A percentile compares a stretch with the other conserved stretches of the same genome.
These are phyloP conservation scores for Diplosphaera chodatii DNA, from an alignment of 139 green algal genomes.

Conservation along the genomic window DNA sequence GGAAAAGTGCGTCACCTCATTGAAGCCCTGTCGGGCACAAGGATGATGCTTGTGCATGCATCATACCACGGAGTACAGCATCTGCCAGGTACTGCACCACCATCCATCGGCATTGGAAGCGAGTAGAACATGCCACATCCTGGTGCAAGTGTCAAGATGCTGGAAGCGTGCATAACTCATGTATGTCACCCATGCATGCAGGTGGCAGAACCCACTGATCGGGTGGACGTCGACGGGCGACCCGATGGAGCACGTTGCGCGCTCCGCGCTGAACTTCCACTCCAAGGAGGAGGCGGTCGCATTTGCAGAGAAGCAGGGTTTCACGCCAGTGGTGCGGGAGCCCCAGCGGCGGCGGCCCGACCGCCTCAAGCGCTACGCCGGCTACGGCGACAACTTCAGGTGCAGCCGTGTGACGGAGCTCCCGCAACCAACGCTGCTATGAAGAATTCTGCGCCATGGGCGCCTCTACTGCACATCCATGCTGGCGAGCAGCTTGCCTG, in stretches of 20 bases:
- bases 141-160: too few relatives aligned
- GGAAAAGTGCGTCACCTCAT: constrained; percentile 57
- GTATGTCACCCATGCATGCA: constrained; percentile 23
- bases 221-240: constrained; percentile 95
- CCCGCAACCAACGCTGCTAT: too few relatives aligned
- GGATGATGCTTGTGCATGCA: too few relatives aligned
- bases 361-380: constrained; percentile 55
- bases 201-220: constrained; percentile 95
- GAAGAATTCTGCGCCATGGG: background rate
- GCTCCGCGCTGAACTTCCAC: constrained; percentile 54
- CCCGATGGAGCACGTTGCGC: constrained; percentile 66
- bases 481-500: too few relatives aligned
- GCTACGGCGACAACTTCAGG: constrained; percentile 80
- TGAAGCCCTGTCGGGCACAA: too few relatives aligned
- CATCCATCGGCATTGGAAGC: too few relatives aligned
- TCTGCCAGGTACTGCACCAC: too few relatives aligned
- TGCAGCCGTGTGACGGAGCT: constrained; percentile 9
- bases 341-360: constrained; percentile 30
- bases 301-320: constrained; percentile 69
- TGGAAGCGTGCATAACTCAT: too few relatives aligned
- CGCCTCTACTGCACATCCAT: too few relatives aligned
- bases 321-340: constrained; percentile 63
- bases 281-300: constrained; percentile 38
- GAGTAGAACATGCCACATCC: too few relatives aligned
- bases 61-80: too few relatives aligned